A percentile compares a stretch with the other conserved stretches of the same genome.
Evolutionary conservation across 2,329 filamentous ascomycete genomes (phyloP).

Genomic region (Diaporthe longicolla): DNA sequence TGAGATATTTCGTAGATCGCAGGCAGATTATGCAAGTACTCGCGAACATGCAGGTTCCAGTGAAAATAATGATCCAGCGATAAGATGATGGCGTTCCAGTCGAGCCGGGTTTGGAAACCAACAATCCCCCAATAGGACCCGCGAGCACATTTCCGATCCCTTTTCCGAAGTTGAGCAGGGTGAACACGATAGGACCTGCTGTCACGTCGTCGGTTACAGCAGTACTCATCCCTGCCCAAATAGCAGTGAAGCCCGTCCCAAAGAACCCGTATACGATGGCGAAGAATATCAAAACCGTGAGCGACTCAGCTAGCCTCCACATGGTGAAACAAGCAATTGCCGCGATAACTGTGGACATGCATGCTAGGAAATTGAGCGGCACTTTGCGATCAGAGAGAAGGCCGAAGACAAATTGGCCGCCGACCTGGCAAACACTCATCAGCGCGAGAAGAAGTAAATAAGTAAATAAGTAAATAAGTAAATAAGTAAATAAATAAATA

Average conservation of each 20-base stretch:
- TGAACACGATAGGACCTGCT: slow-evolving; percentile 8
- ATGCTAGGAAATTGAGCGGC: slow-evolving; percentile 59
- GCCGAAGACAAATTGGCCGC: slow-evolving; percentile 65
- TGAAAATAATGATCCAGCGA: slow-evolving; percentile 10
- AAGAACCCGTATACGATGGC: slow-evolving; percentile 70
- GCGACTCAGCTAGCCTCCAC: slow-evolving; percentile 66
- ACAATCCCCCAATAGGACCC: background rate
- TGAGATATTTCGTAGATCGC: background rate
- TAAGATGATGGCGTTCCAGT: background rate
- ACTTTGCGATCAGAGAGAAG: slow-evolving; percentile 62
- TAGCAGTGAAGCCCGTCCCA: slow-evolving; percentile 56
- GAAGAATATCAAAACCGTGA: slow-evolving; percentile 64
- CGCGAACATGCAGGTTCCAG: slow-evolving; percentile 20
- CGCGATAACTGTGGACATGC: slow-evolving; percentile 62
- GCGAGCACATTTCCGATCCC: slow-evolving; percentile 20
- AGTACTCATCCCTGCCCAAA: slow-evolving; percentile 42
- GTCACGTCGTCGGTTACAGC: slow-evolving; percentile 21
- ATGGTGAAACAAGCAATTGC: slow-evolving; percentile 56
- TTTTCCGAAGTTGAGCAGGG: slow-evolving; percentile 10
- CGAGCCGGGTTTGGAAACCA: background rate
- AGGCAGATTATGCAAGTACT: slow-evolving; percentile 16
- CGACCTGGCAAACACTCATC: slow-evolving; percentile 64
- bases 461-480: too few relatives aligned
- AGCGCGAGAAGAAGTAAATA: slow-evolving; percentile 63
- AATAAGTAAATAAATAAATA: too few relatives aligned